Conservation (phyloP, 2,329 filamentous ascomycete species). For the Blumeria hordei region DNA sequence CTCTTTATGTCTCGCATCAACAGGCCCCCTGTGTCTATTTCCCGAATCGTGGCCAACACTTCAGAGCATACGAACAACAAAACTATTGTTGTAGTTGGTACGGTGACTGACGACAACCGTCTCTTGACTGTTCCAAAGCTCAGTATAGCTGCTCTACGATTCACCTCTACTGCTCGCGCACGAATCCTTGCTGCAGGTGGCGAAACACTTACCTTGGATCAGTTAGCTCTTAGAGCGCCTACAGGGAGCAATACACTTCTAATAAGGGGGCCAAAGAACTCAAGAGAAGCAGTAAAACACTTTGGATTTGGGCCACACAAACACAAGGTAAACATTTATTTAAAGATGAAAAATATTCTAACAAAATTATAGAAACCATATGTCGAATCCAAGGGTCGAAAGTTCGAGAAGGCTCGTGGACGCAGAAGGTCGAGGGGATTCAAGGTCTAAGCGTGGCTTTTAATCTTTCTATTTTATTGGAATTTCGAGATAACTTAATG, state of each 20-base stretch:
- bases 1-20: slow-evolving; percentile 98
- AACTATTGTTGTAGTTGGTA: slow-evolving; percentile 84
- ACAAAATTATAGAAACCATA: slow-evolving; percentile 56
- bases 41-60: slow-evolving; percentile 56
- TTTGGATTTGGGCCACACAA: slow-evolving; percentile 96
- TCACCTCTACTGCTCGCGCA: slow-evolving; percentile 87
- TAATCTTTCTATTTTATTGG: too few relatives aligned
- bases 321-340: slow-evolving; percentile 51
- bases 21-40: slow-evolving; percentile 83
- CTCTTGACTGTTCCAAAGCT: slow-evolving; percentile 77
- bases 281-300: slow-evolving; percentile 95
- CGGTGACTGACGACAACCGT: slow-evolving; percentile 95
- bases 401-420: slow-evolving; percentile 98
- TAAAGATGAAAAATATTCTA: not conserved
- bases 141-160: slow-evolving; percentile 79
- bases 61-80: slow-evolving; percentile 43
- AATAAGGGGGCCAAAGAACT: slow-evolving; percentile 94
- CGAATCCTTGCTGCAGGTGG: slow-evolving; percentile 84
- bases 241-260: slow-evolving; percentile 94
- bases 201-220: slow-evolving; percentile 86
- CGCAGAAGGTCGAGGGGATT: slow-evolving; percentile 96
- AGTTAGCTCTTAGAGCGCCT: slow-evolving; percentile 83
- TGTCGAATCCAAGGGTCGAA: slow-evolving; percentile 94
- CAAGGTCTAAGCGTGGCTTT: slow-evolving; percentile 62
- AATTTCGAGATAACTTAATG: not conserved